A percentile compares a stretch with the other conserved stretches of the same genome.
Conservation (phyloP, 2,329 filamentous ascomycete genomes). For the Zymoseptoria ardabiliae region DNA sequence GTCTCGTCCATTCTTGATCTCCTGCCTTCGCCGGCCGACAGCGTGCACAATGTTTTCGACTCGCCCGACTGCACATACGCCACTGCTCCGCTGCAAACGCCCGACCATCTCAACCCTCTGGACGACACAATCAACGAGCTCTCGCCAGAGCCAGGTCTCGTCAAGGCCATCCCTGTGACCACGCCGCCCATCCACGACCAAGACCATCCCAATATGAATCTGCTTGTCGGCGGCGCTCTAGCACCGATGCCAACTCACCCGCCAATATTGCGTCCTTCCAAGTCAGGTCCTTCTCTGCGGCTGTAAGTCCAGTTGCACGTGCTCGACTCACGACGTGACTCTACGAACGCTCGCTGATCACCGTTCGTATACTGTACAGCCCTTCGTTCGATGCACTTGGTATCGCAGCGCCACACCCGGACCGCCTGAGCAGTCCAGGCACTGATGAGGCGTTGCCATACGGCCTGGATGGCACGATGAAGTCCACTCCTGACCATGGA, state of each 20-base stretch:
- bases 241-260: slow-evolving; percentile 15
- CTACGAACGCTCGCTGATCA: neutral
- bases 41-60: neutral
- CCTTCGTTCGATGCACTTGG: slow-evolving; percentile 48
- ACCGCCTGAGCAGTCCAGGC: slow-evolving; percentile 26
- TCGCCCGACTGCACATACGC: neutral
- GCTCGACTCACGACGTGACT: neutral
- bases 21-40: neutral
- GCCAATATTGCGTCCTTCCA: slow-evolving; percentile 8
- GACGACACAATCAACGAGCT: slow-evolving; percentile 6
- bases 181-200: slow-evolving; percentile 17
- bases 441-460: neutral
- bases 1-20: neutral
- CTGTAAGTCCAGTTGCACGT: slow-evolving; percentile 23
- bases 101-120: slow-evolving; percentile 6
- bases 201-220: slow-evolving; percentile 17
- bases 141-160: slow-evolving; percentile 13
- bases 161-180: slow-evolving; percentile 7
- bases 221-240: slow-evolving; percentile 24
- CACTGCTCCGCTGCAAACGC: slow-evolving; percentile 1
- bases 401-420: slow-evolving; percentile 42
- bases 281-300: slow-evolving; percentile 35
- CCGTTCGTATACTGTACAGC: neutral
- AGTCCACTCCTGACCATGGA: neutral
- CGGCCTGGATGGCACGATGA: slow-evolving; percentile 1